Percentiles rank a stretch among this genome's conserved stretches.
These are phyloP conservation scores for Xerocomellus intermedius DNA, from an alignment of 768 basidiomycete genomes.

Conservation along the genomic window DNA sequence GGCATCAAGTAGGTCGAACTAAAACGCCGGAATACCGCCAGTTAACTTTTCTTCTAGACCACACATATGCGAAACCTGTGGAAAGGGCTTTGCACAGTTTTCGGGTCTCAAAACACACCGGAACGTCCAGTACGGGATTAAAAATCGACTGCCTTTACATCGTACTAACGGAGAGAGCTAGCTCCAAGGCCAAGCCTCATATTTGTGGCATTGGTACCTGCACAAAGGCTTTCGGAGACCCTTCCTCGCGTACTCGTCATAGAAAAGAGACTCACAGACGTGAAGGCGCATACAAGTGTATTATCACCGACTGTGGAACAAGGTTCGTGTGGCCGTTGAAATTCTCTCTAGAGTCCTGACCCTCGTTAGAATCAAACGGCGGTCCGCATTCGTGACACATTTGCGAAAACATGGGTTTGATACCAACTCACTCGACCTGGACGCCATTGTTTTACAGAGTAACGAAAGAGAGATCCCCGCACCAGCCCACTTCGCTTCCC, in stretches of 20 bases:
- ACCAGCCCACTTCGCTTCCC: constrained; percentile 13
- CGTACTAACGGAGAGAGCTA: constrained; percentile 25
- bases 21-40: neutral
- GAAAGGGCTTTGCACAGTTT: constrained; percentile 55
- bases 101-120: constrained; percentile 61
- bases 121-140: constrained; percentile 60
- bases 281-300: constrained; percentile 46
- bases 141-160: neutral
- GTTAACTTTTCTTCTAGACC: constrained; percentile 39
- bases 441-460: constrained; percentile 23
- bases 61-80: constrained; percentile 50
- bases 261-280: constrained; percentile 55
- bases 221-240: constrained; percentile 57
- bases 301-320: constrained; percentile 44
- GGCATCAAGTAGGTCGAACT: constrained; percentile 43
- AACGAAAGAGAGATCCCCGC: constrained; percentile 1
- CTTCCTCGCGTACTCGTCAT: constrained; percentile 67
- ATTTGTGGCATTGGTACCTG: constrained; percentile 49
- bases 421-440: constrained; percentile 17
- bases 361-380: constrained; percentile 57
- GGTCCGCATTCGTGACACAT: constrained; percentile 55
- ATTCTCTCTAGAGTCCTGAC: neutral
- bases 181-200: constrained; percentile 52
- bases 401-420: constrained; percentile 48
- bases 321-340: constrained; percentile 33